Evolutionary conservation across 2,329 filamentous ascomycete species (phyloP).

Genomic region (Tolypocladium sp.): DNA sequence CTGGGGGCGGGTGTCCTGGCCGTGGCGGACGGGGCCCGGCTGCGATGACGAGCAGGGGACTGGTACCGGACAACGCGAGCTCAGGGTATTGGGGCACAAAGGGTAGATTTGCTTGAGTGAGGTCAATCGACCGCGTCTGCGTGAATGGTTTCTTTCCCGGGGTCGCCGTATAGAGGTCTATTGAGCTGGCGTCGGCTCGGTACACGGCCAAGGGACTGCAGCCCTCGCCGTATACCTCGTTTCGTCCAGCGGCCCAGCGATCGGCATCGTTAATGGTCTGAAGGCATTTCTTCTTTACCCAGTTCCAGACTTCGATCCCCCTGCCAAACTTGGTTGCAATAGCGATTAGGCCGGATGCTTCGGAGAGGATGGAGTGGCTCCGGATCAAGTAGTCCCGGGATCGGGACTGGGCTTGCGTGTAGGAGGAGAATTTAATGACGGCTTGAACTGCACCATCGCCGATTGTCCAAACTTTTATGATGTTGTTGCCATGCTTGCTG

Average conservation of each 20-base stretch:
- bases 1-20: slow-evolving; percentile 24
- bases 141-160: slow-evolving; percentile 27
- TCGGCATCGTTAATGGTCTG: slow-evolving; percentile 27
- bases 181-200: slow-evolving; percentile 16
- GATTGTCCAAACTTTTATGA: slow-evolving; percentile 83
- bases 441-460: slow-evolving; percentile 67
- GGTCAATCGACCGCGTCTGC: slow-evolving; percentile 23
- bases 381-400: slow-evolving; percentile 33
- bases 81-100: slow-evolving; percentile 28
- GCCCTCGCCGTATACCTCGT: slow-evolving; percentile 22
- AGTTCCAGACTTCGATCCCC: slow-evolving; percentile 29
- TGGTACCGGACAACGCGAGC: slow-evolving; percentile 28
- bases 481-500: slow-evolving; percentile 47
- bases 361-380: slow-evolving; percentile 31
- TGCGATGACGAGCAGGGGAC: slow-evolving; percentile 26
- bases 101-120: slow-evolving; percentile 23
- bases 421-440: slow-evolving; percentile 27
- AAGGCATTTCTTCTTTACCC: slow-evolving; percentile 27
- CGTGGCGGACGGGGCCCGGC: slow-evolving; percentile 29
- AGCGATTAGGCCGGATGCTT: slow-evolving; percentile 25
- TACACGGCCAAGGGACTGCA: slow-evolving; percentile 26
- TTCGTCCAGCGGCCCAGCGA: slow-evolving; percentile 26
- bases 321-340: slow-evolving; percentile 29
- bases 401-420: slow-evolving; percentile 26
- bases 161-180: slow-evolving; percentile 23